Conservation (phyloP, 2,329 filamentous ascomycete species). For the Colletotrichum truncatum region DNA sequence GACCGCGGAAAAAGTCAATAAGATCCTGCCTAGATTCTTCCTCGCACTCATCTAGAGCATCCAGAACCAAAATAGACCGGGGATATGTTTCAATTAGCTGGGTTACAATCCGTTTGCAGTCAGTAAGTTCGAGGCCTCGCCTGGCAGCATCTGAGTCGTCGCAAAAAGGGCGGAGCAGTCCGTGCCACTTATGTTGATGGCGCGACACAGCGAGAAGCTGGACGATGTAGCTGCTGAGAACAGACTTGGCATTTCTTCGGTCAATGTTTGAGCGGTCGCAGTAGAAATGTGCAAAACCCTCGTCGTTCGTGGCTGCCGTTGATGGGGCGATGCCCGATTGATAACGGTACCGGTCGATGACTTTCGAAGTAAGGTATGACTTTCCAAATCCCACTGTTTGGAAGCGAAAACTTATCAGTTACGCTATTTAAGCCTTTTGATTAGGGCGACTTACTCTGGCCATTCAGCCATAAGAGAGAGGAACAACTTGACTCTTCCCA, state of each 20-base stretch:
- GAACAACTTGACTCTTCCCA: neutral
- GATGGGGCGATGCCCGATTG: no score
- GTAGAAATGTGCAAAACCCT: neutral
- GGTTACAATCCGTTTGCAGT: neutral
- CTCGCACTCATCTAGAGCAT: neutral
- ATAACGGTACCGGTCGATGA: neutral
- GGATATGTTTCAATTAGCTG: neutral
- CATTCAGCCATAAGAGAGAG: neutral
- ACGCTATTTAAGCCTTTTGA: no score
- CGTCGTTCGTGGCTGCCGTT: neutral
- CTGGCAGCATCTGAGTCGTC: no score
- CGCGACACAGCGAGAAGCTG: no score
- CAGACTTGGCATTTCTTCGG: neutral
- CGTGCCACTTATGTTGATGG: no score
- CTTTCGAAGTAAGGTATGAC: neutral
- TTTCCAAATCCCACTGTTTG: neutral
- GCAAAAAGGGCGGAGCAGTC: no score
- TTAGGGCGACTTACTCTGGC: no score
- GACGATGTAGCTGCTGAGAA: neutral
- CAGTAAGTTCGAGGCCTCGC: neutral
- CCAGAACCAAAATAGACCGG: neutral
- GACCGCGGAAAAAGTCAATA: neutral
- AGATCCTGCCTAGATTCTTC: neutral
- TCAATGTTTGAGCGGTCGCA: neutral
- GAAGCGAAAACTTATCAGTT: neutral